phyloP scores from a whole-genome alignment of 73 alveolate genomes.

The Blepharisma japonicum region DNA sequence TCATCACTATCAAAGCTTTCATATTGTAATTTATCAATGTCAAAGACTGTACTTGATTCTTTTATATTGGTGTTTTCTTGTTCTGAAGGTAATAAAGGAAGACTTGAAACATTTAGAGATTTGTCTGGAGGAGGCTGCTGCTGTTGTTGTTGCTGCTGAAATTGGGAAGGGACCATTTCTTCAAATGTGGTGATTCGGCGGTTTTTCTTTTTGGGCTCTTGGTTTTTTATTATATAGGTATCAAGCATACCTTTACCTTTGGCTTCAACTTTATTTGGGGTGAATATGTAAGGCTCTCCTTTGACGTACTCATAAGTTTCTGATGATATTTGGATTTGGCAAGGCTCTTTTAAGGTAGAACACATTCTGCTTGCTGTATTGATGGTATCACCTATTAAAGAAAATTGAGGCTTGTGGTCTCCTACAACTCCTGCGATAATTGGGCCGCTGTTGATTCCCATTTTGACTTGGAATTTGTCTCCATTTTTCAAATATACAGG shows the following conservation, averaged over 20 bases:
- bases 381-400: conserved; percentile 98
- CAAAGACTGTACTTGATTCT: conserved; percentile 11
- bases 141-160: conserved; percentile 21
- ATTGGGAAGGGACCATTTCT: conserved; percentile 2
- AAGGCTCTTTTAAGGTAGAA: conserved; percentile 55
- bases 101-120: too few species aligned
- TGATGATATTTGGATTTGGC: conserved; percentile 2
- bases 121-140: too few species aligned
- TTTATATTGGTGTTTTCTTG: too few species aligned
- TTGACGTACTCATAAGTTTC: conserved; percentile 1
- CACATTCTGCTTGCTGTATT: conserved; percentile 95
- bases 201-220: neutral
- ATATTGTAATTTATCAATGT: neutral
- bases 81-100: too few species aligned
- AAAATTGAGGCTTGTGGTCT: conserved; percentile 95
- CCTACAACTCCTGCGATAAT: conserved; percentile 99
- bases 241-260: conserved; percentile 37
- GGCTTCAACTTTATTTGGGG: conserved; percentile 36
- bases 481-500: conserved; percentile 20
- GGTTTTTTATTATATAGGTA: conserved; percentile 31
- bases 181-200: conserved; percentile 8
- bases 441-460: conserved; percentile 97
- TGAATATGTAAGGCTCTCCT: neutral
- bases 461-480: conserved; percentile 49
- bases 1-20: neutral